Evolutionary conservation across 2,329 filamentous ascomycete genomes (phyloP).

Genomic region (Penicillium thymicola): DNA sequence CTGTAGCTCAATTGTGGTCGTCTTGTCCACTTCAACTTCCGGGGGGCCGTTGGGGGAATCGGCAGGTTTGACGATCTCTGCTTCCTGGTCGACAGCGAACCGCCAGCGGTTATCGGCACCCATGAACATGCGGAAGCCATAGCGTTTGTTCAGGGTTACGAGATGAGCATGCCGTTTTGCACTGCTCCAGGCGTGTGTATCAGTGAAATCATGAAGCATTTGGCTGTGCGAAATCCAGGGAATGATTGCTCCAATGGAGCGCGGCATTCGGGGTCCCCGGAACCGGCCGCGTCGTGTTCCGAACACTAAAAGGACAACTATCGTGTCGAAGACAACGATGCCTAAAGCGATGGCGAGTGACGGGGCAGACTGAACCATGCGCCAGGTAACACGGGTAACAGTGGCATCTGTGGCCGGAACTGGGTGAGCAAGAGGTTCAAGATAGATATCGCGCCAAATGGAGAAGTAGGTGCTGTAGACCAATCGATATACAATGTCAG

Average conservation of each 20-base stretch:
- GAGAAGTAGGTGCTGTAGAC: slow-evolving; percentile 37
- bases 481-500: slow-evolving; percentile 34
- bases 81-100: slow-evolving; percentile 34
- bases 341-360: slow-evolving; percentile 28
- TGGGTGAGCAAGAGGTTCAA: slow-evolving; percentile 22
- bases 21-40: slow-evolving; percentile 20
- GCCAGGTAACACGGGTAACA: slow-evolving; percentile 30
- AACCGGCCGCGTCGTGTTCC: slow-evolving; percentile 34
- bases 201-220: slow-evolving; percentile 31
- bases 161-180: slow-evolving; percentile 27
- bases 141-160: slow-evolving; percentile 28
- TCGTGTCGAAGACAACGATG: slow-evolving; percentile 32
- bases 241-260: slow-evolving; percentile 33
- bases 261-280: slow-evolving; percentile 32
- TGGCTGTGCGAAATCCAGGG: slow-evolving; percentile 36
- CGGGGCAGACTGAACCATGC: slow-evolving; percentile 30
- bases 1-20: slow-evolving; percentile 17
- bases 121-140: slow-evolving; percentile 33
- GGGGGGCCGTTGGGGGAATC: neutral
- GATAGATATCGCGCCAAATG: slow-evolving; percentile 34
- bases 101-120: slow-evolving; percentile 29
- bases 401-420: slow-evolving; percentile 25
- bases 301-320: slow-evolving; percentile 34
- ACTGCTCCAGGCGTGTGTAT: slow-evolving; percentile 31
- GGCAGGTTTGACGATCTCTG: slow-evolving; percentile 1